Conservation (phyloP, 257 asterid genomes). For the Henckelia pumila region DNA sequence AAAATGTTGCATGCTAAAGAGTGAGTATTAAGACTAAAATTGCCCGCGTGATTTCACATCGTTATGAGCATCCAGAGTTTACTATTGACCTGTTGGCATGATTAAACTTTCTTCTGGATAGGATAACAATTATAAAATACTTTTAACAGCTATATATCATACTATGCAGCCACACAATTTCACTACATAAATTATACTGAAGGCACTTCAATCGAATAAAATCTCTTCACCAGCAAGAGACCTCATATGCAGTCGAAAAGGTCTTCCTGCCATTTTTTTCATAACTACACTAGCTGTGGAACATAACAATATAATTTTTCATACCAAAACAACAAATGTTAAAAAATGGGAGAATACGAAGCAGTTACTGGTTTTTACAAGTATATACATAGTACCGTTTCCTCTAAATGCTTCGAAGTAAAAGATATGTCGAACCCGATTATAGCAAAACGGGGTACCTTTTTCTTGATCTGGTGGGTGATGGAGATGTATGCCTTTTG, state of each 20-base stretch:
- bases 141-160: neutral
- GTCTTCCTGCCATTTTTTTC: neutral
- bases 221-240: neutral
- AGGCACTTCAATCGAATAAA: neutral
- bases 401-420: neutral
- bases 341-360: too few relatives aligned
- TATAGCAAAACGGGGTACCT: slow-evolving; percentile 45
- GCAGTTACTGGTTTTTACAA: neutral
- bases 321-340: neutral
- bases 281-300: neutral
- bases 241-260: too few relatives aligned
- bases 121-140: slow-evolving; percentile 5
- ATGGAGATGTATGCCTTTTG: slow-evolving; percentile 74
- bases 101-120: slow-evolving; percentile 2
- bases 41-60: slow-evolving; percentile 35
- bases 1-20: slow-evolving; percentile 75
- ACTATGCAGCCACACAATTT: slow-evolving; percentile 17
- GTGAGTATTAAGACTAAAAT: slow-evolving; percentile 45
- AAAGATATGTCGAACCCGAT: slow-evolving; percentile 7
- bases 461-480: slow-evolving; percentile 71
- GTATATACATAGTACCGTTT: neutral
- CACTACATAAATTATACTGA: neutral
- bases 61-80: slow-evolving; percentile 33
- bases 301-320: neutral
- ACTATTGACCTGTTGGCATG: slow-evolving; percentile 15